phyloP scores from a whole-genome alignment of 495 filamentous ascomycete species.

The Aspergillus affinis region DNA sequence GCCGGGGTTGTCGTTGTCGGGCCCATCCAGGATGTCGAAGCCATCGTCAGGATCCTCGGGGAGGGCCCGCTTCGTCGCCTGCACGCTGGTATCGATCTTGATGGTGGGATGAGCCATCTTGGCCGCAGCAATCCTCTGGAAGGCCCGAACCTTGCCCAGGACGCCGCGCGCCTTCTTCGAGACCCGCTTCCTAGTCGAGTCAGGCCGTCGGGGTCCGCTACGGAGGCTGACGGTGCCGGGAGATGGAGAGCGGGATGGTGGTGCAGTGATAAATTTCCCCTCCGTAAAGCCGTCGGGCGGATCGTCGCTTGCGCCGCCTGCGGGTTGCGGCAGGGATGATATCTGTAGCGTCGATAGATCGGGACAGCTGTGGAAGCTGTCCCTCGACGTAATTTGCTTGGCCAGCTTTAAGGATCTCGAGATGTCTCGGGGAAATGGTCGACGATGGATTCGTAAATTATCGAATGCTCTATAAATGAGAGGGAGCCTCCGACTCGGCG shows the following conservation, averaged over 20 bases:
- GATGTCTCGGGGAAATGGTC: neutral
- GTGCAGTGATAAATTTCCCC: constrained; percentile 30
- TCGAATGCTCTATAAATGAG: neutral
- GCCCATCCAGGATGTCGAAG: constrained; percentile 25
- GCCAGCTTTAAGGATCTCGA: constrained; percentile 45
- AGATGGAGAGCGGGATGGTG: constrained; percentile 35
- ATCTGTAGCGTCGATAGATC: constrained; percentile 51
- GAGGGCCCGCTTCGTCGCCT: constrained; percentile 41
- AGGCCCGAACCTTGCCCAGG: constrained; percentile 48
- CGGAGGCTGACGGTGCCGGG: constrained; percentile 35
- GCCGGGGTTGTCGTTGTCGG: constrained; percentile 35
- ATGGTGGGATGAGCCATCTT: constrained; percentile 50
- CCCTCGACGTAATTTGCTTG: constrained; percentile 44
- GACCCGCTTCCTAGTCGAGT: constrained; percentile 34
- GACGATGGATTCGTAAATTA: neutral
- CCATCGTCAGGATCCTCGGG: constrained; percentile 38
- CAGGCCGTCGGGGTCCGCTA: constrained; percentile 32
- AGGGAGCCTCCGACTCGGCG: neutral
- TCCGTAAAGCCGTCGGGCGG: constrained; percentile 27
- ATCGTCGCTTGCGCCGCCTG: constrained; percentile 25
- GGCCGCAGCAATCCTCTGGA: constrained; percentile 45
- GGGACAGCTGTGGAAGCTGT: constrained; percentile 53
- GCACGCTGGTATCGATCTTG: constrained; percentile 47
- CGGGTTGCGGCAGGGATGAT: constrained; percentile 31
- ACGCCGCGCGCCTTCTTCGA: constrained; percentile 48